Conservation (phyloP, 805 yeast genomes). For the Candida hungchunana region DNA sequence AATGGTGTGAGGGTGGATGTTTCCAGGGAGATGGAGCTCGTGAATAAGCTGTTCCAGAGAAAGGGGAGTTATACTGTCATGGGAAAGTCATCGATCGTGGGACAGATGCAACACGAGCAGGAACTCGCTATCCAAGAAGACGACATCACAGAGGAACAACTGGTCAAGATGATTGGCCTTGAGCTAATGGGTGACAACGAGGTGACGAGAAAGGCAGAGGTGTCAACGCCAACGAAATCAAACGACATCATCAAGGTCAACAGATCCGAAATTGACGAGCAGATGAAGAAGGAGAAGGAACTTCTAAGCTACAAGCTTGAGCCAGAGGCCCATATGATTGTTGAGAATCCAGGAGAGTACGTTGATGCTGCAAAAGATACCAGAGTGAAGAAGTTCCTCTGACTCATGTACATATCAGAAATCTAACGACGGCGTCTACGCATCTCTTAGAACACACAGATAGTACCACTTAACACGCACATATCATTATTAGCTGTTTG, state of each 20-base stretch:
- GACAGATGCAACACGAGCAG: constrained; percentile 1
- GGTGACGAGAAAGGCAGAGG: neutral
- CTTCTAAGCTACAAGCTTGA: constrained; percentile 27
- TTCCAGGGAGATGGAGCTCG: constrained; percentile 36
- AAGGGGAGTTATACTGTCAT: constrained; percentile 5
- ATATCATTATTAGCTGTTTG: constrained; percentile 2
- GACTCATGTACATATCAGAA: constrained; percentile 4
- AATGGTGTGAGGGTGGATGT: constrained; percentile 36
- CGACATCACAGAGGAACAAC: constrained; percentile 16
- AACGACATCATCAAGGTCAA: constrained; percentile 11
- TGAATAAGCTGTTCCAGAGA: constrained; percentile 31
- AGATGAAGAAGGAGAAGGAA: constrained; percentile 29
- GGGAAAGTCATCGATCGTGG: constrained; percentile 5
- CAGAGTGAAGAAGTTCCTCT: constrained; percentile 34
- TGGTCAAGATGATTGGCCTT: constrained; percentile 16
- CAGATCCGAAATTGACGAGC: constrained; percentile 18
- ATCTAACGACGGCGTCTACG: neutral
- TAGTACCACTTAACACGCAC: neutral
- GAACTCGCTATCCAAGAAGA: constrained; percentile 25
- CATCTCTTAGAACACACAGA: neutral
- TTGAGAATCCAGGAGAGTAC: constrained; percentile 37
- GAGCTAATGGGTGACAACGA: constrained; percentile 2
- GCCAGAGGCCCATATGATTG: constrained; percentile 33
- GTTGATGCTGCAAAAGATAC: constrained; percentile 35
- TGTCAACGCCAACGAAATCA: neutral